Conservation (phyloP, 495 filamentous ascomycete genomes). For the Hypoxylon fuscum region DNA sequence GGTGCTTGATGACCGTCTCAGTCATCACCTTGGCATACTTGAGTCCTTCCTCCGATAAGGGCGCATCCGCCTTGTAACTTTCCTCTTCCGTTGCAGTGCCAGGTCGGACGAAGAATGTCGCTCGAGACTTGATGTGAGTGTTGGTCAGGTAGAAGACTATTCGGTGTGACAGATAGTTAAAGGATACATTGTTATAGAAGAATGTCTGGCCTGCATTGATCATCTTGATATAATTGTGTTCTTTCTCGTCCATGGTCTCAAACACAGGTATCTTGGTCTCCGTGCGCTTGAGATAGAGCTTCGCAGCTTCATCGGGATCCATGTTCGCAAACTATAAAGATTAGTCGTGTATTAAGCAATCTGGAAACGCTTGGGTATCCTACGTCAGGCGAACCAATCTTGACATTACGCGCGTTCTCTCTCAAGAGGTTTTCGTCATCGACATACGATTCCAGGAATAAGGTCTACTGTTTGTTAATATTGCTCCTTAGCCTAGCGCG, state of each 20-base stretch:
- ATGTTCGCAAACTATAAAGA: constrained; percentile 79
- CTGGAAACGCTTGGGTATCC: constrained; percentile 39
- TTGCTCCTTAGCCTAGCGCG: neutral
- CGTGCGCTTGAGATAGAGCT: constrained; percentile 89
- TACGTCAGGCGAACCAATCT: constrained; percentile 97
- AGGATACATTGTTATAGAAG: constrained; percentile 92
- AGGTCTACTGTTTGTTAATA: constrained; percentile 64
- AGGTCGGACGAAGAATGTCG: constrained; percentile 91
- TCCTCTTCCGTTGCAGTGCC: constrained; percentile 76
- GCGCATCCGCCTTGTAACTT: constrained; percentile 89
- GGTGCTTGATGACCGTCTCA: constrained; percentile 80
- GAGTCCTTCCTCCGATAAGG: constrained; percentile 79
- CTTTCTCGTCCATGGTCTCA: constrained; percentile 93
- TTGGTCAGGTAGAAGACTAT: constrained; percentile 99
- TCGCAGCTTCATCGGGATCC: constrained; percentile 88
- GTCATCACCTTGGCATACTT: constrained; percentile 91
- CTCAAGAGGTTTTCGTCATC: constrained; percentile 92
- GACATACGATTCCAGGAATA: constrained; percentile 97
- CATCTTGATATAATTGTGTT: constrained; percentile 99
- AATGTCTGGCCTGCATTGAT: constrained; percentile 95
- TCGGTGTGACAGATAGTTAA: constrained; percentile 92
- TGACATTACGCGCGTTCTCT: constrained; percentile 96
- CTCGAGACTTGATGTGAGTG: constrained; percentile 91
- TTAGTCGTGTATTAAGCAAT: constrained; percentile 35
- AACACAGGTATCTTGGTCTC: constrained; percentile 92